These are phyloP conservation scores for Kalanchoe fedtschenkoi DNA, from an alignment of 164 flowering plant genomes.

Conservation along the genomic window DNA sequence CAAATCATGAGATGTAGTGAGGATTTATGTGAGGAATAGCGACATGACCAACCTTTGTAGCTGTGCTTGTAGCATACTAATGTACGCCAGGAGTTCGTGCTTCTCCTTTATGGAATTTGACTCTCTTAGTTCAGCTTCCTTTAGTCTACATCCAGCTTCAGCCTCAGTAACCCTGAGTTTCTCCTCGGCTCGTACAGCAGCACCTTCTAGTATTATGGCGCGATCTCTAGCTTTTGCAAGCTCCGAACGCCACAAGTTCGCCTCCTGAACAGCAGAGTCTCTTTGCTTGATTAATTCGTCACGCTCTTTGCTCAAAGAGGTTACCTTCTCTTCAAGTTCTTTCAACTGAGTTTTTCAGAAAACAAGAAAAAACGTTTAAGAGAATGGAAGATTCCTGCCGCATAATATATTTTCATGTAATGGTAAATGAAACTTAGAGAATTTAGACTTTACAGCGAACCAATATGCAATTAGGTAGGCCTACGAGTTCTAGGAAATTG, in stretches of 20 bases:
- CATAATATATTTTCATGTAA: too few relatives aligned
- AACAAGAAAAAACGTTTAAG: background rate
- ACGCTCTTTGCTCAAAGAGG: constrained; percentile 44
- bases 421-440: too few relatives aligned
- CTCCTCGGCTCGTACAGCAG: constrained; percentile 88
- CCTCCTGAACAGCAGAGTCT: constrained; percentile 74
- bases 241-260: constrained; percentile 91
- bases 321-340: constrained; percentile 49
- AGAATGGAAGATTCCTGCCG: too few relatives aligned
- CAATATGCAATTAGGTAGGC: too few relatives aligned
- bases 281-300: constrained; percentile 66
- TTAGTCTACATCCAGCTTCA: constrained; percentile 59
- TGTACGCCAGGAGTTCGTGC: constrained; percentile 64
- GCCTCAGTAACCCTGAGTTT: constrained; percentile 72
- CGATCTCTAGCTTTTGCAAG: constrained; percentile 95
- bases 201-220: constrained; percentile 78
- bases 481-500: background rate
- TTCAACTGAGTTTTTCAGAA: constrained; percentile 39
- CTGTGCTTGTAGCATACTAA: constrained; percentile 56
- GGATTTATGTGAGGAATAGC: background rate
- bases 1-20: background rate
- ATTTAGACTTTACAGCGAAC: too few relatives aligned
- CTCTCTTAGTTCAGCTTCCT: constrained; percentile 59
- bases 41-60: constrained; percentile 67
- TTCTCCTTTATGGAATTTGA: constrained; percentile 54